A percentile compares a stretch with the other conserved stretches of the same genome.
phyloP scores from a whole-genome alignment of 2,329 filamentous ascomycete species.

The Fusarium devonianum region DNA sequence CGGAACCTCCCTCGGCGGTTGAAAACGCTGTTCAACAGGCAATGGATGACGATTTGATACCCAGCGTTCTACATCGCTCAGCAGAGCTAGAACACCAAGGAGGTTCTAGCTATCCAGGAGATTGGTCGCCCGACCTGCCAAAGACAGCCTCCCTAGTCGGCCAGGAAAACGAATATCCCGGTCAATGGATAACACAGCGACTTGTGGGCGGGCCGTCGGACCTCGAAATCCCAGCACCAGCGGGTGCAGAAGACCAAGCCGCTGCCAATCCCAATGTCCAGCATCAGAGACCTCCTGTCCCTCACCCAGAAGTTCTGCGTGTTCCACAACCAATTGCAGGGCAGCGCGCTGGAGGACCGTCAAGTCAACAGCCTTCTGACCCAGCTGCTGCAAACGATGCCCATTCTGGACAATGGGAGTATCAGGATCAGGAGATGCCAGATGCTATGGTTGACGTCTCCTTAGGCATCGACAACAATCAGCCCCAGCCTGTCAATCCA shows the following conservation, averaged over 20 bases:
- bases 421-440: neutral
- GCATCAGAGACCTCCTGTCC: neutral
- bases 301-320: neutral
- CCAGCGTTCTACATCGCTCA: neutral
- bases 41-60: neutral
- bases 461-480: too few relatives aligned
- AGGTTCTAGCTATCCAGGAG: neutral
- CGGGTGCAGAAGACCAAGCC: neutral
- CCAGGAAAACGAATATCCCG: neutral
- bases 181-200: neutral
- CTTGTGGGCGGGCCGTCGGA: neutral
- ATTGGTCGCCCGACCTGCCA: neutral
- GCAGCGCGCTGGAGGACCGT: neutral
- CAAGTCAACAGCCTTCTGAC: neutral
- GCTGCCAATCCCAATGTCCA: neutral
- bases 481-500: neutral
- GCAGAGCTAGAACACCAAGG: too few relatives aligned
- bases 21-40: conserved; percentile 1
- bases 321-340: conserved; percentile 1
- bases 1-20: neutral
- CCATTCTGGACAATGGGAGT: neutral
- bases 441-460: neutral
- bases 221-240: too few relatives aligned
- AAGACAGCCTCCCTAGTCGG: neutral
- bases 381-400: neutral